Base-by-base conservation (phyloP, 495 filamentous ascomycete genomes). In the Usnea hakonensis region DNA sequence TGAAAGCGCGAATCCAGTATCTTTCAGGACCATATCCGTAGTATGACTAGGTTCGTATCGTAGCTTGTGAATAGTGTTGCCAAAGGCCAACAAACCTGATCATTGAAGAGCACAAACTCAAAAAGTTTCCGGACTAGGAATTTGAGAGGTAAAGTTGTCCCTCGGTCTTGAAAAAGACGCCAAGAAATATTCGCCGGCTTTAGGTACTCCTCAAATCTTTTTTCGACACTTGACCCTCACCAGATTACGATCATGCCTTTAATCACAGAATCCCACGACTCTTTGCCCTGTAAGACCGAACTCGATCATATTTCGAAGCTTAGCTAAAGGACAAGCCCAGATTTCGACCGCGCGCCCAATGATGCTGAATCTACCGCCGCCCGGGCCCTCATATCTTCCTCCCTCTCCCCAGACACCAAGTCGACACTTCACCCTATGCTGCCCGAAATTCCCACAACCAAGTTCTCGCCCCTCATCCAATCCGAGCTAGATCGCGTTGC, bases 261-360 rank as follows among this genome's bases (percentile, higher is more conserved):
- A 58, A 86, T 89, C 62, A 83, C 81, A 55, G 83, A 83, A 65
- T 80, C 82, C 46, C 88, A 93, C 75, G 90, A 95, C 70, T 95
- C 90, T 17, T 85, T 95, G 19, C 90, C 90, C 26, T 95, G 90
- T 91, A 85, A 36, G 74, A 65, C 46, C n/a, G 37, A 21, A n/a
- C 26, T 16, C 36, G 40, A 33, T 54, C 40, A 37, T 63, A 56
- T 46, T 52, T 35, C 60, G 19, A 40, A 28, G 33, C 3, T 28
- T 36, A 46, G 55, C 48, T 48, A 58, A 52, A 57, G 43, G 58
- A 54, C 33, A 30, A 53, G 36, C 32, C 54, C n/a, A 62, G 60
- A 94, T 75, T 82, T 92, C 70, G 90, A 92, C 73, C 63, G 73
- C 54, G 80, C 84, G 48, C 86, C 87, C 23, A 85, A 84, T n/a